Conservation (phyloP, 2,329 filamentous ascomycete species). For the Madurella mycetomatis region DNA sequence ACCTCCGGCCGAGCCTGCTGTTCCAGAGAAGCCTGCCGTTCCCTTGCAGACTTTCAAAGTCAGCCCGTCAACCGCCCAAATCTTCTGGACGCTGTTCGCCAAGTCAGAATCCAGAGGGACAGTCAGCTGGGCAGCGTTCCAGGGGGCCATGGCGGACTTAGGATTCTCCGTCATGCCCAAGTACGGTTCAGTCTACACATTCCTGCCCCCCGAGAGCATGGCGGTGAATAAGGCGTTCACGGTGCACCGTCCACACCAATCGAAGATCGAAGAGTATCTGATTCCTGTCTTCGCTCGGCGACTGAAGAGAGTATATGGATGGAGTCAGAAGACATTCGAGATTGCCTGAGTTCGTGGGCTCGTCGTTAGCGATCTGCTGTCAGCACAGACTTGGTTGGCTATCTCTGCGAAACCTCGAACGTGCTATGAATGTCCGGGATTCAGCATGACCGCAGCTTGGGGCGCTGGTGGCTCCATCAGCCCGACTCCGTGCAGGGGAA, state of each 20-base stretch:
- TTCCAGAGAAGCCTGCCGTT: neutral
- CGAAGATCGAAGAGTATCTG: conserved; percentile 33
- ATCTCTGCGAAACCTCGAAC: too few relatives aligned
- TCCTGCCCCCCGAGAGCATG: conserved; percentile 31
- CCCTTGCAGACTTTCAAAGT: conserved; percentile 32
- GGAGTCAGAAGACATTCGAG: conserved; percentile 33
- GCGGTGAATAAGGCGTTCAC: conserved; percentile 29
- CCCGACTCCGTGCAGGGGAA: too few relatives aligned
- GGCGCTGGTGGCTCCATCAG: too few relatives aligned
- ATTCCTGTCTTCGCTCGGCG: conserved; percentile 29
- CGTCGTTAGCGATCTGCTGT: neutral
- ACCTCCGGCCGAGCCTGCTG: neutral
- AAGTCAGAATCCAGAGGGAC: conserved; percentile 30
- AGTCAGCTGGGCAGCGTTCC: conserved; percentile 36
- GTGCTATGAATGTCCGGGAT: too few relatives aligned
- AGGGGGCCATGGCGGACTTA: conserved; percentile 38
- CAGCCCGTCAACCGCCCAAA: conserved; percentile 33
- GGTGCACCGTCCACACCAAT: conserved; percentile 36
- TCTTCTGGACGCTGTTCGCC: conserved; percentile 37
- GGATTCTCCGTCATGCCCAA: conserved; percentile 39
- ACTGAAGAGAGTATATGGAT: conserved; percentile 35
- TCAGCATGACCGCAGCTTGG: too few relatives aligned
- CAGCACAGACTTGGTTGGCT: too few relatives aligned
- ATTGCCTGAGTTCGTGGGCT: neutral
- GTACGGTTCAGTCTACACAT: conserved; percentile 41